Percentiles rank a stretch among this genome's conserved stretches.
phyloP scores from a whole-genome alignment of 2,329 filamentous ascomycete genomes.

The Aspergillus sp. region DNA sequence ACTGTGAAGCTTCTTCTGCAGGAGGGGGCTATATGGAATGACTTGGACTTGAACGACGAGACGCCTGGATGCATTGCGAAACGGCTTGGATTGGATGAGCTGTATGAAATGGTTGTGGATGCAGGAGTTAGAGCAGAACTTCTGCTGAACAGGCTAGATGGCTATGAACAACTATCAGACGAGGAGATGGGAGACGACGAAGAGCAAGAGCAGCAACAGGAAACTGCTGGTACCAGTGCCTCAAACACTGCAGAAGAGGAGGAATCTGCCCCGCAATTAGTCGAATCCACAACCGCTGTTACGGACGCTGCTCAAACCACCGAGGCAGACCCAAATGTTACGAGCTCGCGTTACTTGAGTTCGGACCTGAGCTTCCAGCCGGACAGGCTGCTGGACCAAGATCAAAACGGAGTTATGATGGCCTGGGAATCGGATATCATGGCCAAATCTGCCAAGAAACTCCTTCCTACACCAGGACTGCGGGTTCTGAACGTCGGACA shows the following conservation, averaged over 20 bases:
- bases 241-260: slow-evolving; percentile 26
- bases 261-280: slow-evolving; percentile 24
- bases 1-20: slow-evolving; percentile 76
- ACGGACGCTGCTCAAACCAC: slow-evolving; percentile 8
- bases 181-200: slow-evolving; percentile 45
- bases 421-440: slow-evolving; percentile 87
- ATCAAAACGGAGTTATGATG: slow-evolving; percentile 90
- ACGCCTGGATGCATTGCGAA: slow-evolving; percentile 86
- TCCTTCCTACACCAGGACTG: slow-evolving; percentile 62
- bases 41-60: slow-evolving; percentile 80
- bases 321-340: slow-evolving; percentile 47
- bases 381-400: slow-evolving; percentile 69
- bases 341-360: slow-evolving; percentile 67
- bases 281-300: slow-evolving; percentile 19
- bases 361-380: slow-evolving; percentile 65
- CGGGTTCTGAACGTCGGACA: slow-evolving; percentile 83
- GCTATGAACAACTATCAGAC: slow-evolving; percentile 68
- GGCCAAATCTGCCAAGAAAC: slow-evolving; percentile 69
- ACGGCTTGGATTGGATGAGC: slow-evolving; percentile 62
- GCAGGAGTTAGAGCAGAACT: slow-evolving; percentile 90
- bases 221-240: slow-evolving; percentile 29
- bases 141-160: slow-evolving; percentile 76
- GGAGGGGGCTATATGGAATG: slow-evolving; percentile 96
- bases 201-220: slow-evolving; percentile 19
- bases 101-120: slow-evolving; percentile 83